Evolutionary conservation across 1,139 yeast species (phyloP).

Genomic region (Meyerozyma sp.): DNA sequence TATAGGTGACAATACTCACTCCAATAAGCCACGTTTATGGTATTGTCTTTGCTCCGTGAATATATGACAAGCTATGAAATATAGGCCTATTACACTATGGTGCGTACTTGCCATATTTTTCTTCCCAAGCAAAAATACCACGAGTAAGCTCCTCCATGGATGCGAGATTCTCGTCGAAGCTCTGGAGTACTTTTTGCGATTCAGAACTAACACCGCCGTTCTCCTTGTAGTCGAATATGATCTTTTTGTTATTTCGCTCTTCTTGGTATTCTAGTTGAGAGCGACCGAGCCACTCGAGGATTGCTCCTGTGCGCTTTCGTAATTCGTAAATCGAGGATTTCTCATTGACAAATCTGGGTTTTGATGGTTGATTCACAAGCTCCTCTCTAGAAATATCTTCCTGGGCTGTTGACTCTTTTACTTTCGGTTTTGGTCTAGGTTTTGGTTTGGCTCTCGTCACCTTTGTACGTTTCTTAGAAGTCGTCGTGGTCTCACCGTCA

Average conservation of each 20-base stretch:
- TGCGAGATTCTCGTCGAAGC: slow-evolving; percentile 53
- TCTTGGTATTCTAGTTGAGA: slow-evolving; percentile 75
- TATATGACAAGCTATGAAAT: not conserved
- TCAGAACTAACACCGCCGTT: slow-evolving; percentile 21
- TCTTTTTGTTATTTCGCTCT: slow-evolving; percentile 56
- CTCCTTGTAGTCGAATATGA: slow-evolving; percentile 32
- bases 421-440: slow-evolving; percentile 7
- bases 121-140: slow-evolving; percentile 72
- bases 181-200: slow-evolving; percentile 29
- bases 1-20: no score
- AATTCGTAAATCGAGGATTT: slow-evolving; percentile 73
- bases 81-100: slow-evolving; percentile 19
- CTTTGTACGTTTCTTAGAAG: slow-evolving; percentile 7
- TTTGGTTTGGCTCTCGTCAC: slow-evolving; percentile 13
- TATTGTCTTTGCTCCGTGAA: not conserved
- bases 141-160: slow-evolving; percentile 69
- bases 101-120: slow-evolving; percentile 55
- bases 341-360: slow-evolving; percentile 77
- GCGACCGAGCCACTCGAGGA: slow-evolving; percentile 82
- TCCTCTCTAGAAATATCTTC: slow-evolving; percentile 19
- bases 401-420: slow-evolving; percentile 5
- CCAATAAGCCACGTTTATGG: no score
- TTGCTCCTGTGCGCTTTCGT: slow-evolving; percentile 84
- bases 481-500: slow-evolving; percentile 9
- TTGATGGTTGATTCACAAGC: slow-evolving; percentile 59